phyloP scores from a whole-genome alignment of 257 asterid genomes.

The Euphrasia confusa region DNA sequence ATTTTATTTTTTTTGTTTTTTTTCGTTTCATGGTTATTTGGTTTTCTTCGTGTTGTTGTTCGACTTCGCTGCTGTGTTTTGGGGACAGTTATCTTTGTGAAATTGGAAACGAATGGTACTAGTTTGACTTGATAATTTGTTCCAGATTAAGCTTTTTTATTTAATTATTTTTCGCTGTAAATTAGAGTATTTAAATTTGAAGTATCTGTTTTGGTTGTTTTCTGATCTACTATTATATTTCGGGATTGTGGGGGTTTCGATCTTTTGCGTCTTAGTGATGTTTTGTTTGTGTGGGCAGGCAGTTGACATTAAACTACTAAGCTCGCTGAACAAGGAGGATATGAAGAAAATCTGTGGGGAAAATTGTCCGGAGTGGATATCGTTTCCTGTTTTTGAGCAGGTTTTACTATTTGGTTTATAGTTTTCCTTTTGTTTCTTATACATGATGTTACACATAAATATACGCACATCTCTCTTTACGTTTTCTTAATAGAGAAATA shows the following conservation, averaged over 20 bases:
- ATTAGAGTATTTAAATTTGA: not conserved
- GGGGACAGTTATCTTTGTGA: not conserved
- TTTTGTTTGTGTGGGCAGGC: constrained; percentile 56
- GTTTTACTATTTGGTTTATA: constrained; percentile 27
- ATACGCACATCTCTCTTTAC: not conserved
- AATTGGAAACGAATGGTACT: not conserved
- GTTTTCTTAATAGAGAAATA: not conserved
- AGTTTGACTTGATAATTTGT: not conserved
- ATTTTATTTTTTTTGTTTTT: not conserved
- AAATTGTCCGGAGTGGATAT: constrained; percentile 92
- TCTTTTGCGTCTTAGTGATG: not conserved
- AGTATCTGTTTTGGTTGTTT: not conserved
- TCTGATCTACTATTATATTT: not conserved
- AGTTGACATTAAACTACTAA: constrained; percentile 69
- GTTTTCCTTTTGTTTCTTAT: constrained; percentile 6
- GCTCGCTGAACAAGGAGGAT: constrained; percentile 85
- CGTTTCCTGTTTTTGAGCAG: constrained; percentile 94
- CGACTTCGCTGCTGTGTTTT: not conserved
- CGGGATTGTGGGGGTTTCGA: not conserved
- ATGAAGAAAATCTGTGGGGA: constrained; percentile 91
- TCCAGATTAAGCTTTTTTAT: not conserved
- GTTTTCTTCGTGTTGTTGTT: constrained; percentile 11
- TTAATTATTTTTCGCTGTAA: not conserved
- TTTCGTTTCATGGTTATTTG: not conserved
- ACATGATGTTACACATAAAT: not conserved